Conservation (phyloP, 768 basidiomycete genomes). For the Podaxis mareebaensis region DNA sequence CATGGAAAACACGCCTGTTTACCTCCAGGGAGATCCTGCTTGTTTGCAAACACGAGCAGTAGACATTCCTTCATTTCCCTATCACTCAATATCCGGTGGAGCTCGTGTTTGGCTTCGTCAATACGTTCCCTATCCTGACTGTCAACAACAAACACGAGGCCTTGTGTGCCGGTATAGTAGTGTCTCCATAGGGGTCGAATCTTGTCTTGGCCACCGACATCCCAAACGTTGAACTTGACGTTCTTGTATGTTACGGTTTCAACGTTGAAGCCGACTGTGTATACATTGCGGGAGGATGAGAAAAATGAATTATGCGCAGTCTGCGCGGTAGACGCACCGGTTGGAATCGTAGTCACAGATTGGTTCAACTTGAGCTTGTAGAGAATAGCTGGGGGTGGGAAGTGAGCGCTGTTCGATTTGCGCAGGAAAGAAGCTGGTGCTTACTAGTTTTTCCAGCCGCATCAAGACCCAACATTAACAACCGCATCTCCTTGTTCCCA, state of each 20-base stretch:
- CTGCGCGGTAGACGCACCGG: conserved; percentile 52
- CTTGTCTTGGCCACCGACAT: conserved; percentile 99
- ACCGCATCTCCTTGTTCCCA: conserved; percentile 98
- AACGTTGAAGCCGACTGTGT: conserved; percentile 93
- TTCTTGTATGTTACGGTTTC: conserved; percentile 99
- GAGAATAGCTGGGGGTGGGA: conserved; percentile 71
- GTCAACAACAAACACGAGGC: conserved; percentile 97
- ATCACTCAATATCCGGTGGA: conserved; percentile 94
- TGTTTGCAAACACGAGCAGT: conserved; percentile 98
- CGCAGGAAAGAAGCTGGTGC: conserved; percentile 29
- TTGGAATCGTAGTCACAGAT: conserved; percentile 97
- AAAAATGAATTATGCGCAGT: not conserved
- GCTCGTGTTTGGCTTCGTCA: conserved; percentile 94
- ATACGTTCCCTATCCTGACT: conserved; percentile 94
- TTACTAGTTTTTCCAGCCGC: conserved; percentile 98
- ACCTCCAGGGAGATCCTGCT: conserved; percentile 98
- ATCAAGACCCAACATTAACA: conserved; percentile 96
- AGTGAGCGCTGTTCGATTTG: conserved; percentile 12
- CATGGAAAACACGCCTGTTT: conserved; percentile 24
- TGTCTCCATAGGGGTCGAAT: conserved; percentile 98
- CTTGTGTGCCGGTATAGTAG: conserved; percentile 99
- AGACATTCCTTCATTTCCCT: conserved; percentile 98
- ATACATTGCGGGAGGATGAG: conserved; percentile 11
- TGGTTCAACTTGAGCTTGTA: conserved; percentile 99
- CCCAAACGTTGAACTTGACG: conserved; percentile 94